These are phyloP conservation scores for Leucoagaricus sp. DNA, from an alignment of 1,284 basidiomycete species.

Conservation along the genomic window DNA sequence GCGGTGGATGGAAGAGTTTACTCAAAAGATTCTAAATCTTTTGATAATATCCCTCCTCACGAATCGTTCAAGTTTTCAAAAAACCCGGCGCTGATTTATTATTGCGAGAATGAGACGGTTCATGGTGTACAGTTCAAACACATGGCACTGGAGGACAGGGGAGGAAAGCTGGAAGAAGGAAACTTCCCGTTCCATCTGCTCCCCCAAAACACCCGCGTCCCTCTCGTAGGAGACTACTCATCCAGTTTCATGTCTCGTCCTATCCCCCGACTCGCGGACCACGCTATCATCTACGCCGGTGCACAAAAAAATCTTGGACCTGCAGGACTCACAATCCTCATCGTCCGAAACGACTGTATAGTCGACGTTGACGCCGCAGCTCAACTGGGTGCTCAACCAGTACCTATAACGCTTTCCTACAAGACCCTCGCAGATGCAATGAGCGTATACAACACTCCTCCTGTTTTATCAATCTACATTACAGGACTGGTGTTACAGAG, in stretches of 20 bases:
- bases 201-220: conserved; percentile 61
- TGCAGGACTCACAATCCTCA: conserved; percentile 89
- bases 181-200: conserved; percentile 89
- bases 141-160: background rate
- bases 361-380: conserved; percentile 84
- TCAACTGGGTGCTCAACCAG: conserved; percentile 72
- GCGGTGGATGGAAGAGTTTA: conserved; percentile 66
- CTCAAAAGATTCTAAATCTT: conserved; percentile 68
- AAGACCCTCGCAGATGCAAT: conserved; percentile 80
- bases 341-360: conserved; percentile 91
- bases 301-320: conserved; percentile 99
- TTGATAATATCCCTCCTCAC: conserved; percentile 80
- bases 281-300: conserved; percentile 95
- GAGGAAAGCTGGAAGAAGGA: conserved; percentile 37
- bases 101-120: conserved; percentile 99
- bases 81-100: conserved; percentile 90
- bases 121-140: conserved; percentile 90
- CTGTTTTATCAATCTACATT: conserved; percentile 92
- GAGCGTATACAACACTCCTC: conserved; percentile 95
- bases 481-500: conserved; percentile 84
- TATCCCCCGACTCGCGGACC: conserved; percentile 84
- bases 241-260: conserved; percentile 98
- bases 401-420: conserved; percentile 85
- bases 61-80: conserved; percentile 76
- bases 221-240: conserved; percentile 94